Conservation (phyloP, 83 land plant species). For the Thuja plicata region DNA sequence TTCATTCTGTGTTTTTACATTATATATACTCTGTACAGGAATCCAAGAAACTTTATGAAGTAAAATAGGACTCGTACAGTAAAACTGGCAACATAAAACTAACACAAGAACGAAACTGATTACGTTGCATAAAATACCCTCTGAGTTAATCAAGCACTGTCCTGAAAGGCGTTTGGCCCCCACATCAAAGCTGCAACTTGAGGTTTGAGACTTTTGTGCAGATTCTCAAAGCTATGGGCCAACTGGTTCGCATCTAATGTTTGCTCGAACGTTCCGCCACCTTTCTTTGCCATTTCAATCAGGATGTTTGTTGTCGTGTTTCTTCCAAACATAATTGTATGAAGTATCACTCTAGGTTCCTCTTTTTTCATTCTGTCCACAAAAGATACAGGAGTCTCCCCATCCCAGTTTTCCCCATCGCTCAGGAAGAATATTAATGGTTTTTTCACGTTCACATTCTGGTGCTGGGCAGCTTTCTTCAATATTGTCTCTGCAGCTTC, state of each 20-base stretch:
- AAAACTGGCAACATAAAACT: too few species aligned
- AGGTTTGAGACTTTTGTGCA: not conserved
- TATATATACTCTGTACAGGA: too few species aligned
- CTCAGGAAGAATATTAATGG: slow-evolving; percentile 32
- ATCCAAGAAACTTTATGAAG: too few species aligned
- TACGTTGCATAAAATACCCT: too few species aligned
- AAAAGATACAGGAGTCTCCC: not conserved
- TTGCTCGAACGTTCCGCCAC: not conserved
- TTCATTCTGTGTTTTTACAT: too few species aligned
- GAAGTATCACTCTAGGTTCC: slow-evolving; percentile 18
- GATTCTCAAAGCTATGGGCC: not conserved
- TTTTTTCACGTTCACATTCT: not conserved
- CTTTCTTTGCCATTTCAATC: not conserved
- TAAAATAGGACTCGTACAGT: too few species aligned
- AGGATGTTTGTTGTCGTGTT: slow-evolving; percentile 2
- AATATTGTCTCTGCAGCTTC: slow-evolving; percentile 5
- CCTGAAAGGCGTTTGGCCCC: not conserved
- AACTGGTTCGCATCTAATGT: not conserved
- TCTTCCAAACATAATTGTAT: slow-evolving; percentile 33
- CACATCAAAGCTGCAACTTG: not conserved
- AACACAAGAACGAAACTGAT: too few species aligned
- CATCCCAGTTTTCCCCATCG: slow-evolving; percentile 27
- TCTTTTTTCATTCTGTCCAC: slow-evolving; percentile 12
- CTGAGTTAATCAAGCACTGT: too few species aligned
- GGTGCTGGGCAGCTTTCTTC: not conserved